Base-by-base conservation (phyloP, 805 yeast species). In the Maudiozyma serrabonitensis region DNA sequence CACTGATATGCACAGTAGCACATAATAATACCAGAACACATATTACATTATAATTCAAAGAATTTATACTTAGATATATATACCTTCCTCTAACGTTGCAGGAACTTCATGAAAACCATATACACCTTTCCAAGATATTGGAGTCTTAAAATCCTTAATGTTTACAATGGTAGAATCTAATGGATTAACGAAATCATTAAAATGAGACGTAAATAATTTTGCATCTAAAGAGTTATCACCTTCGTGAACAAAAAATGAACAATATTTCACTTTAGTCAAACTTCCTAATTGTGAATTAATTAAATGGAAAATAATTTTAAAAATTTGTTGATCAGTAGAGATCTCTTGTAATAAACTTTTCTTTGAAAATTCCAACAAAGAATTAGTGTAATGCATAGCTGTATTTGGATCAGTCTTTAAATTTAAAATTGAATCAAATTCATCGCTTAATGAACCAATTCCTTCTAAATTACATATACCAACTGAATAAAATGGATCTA, bases 141-240 rank as follows among this genome's bases (percentile, higher is more conserved):
- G 97, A 8, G 70, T 70, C 9, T 62, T 54, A 76, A 81, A 78
- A 6, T 37, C 28, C 42, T 37, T 16, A 56, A 53, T 41, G 9
- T 16, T 18, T 2, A 15, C 19, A 18, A 8, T 23, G 16, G n/a
- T 16, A 2, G 35, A 13, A 16, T 26, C 16, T 16, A 8, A 9
- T 5, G 12, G 23, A 18, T 34, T 21, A 12, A 46, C 32, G 19
- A 46, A 46, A 37, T 46, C 49, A 18, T 18, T 26, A 34, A 62
- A 51, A 28, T 54, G 50, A 37, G 56, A 54, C 43, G 62, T 57
- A 6, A 61, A 55, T 18, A 54, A 48, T 32, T 51, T 53, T 12
- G 95, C 93, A 63, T 89, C 96, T 19, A 65, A 60, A 28, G 82
- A 76, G 63, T 91, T 91, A 64, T 90, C 97, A 34, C 98, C 97